phyloP scores from a whole-genome alignment of 257 asterid species.

The Solanum neorickii region DNA sequence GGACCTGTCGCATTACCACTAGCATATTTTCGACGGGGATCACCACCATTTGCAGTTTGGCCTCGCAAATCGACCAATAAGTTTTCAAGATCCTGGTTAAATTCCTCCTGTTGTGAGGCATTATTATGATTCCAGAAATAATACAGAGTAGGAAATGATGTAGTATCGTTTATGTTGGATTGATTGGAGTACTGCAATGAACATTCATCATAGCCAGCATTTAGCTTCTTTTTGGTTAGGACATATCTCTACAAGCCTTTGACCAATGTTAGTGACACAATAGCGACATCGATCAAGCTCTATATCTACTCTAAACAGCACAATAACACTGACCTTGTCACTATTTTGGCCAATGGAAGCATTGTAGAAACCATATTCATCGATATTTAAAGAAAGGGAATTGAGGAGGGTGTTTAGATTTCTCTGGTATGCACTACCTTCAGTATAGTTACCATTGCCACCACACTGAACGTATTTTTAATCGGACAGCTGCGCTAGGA shows the following conservation, averaged over 20 bases:
- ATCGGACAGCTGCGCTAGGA: background rate
- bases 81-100: background rate
- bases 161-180: background rate
- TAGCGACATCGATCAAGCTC: background rate
- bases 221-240: background rate
- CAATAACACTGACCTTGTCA: background rate
- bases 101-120: background rate
- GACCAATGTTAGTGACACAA: background rate
- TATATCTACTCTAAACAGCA: background rate
- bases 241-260: background rate
- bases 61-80: background rate
- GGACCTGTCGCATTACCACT: background rate
- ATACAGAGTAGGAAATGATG: background rate
- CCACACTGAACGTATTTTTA: background rate
- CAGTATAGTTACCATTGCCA: background rate
- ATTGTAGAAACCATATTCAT: background rate
- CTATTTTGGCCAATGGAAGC: background rate
- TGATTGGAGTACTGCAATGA: background rate
- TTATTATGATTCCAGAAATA: background rate
- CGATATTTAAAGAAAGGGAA: background rate
- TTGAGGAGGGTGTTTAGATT: background rate
- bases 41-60: background rate
- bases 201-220: background rate
- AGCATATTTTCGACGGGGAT: background rate
- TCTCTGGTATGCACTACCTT: background rate